phyloP scores from a whole-genome alignment of 495 filamentous ascomycete genomes.

The Penicillium subrubescens region DNA sequence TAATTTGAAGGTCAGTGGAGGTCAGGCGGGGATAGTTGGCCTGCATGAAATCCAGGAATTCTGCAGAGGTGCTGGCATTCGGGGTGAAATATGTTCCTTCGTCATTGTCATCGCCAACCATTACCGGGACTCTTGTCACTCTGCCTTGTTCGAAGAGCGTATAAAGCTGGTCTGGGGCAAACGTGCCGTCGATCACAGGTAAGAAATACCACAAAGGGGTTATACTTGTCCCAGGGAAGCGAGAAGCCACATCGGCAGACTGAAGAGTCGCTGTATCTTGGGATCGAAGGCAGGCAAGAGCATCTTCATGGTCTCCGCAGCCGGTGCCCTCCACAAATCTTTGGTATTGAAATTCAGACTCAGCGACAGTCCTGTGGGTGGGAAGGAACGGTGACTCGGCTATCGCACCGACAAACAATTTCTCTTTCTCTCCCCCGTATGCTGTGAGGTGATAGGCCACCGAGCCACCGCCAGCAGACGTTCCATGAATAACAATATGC shows the following conservation, averaged over 20 bases:
- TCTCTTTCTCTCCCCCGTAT: slow-evolving; percentile 49
- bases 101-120: slow-evolving; percentile 66
- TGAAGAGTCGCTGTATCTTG: not conserved
- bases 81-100: slow-evolving; percentile 62
- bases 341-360: not conserved
- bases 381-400: not conserved
- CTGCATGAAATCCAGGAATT: slow-evolving; percentile 49
- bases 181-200: not conserved
- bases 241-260: not conserved
- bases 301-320: not conserved
- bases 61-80: slow-evolving; percentile 35
- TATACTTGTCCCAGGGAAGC: not conserved
- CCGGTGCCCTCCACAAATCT: not conserved
- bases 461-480: slow-evolving; percentile 63
- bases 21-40: not conserved
- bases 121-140: slow-evolving; percentile 60
- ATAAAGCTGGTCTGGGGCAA: slow-evolving; percentile 33
- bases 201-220: not conserved
- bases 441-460: slow-evolving; percentile 63
- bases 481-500: slow-evolving; percentile 65
- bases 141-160: slow-evolving; percentile 49
- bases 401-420: slow-evolving; percentile 56
- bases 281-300: not conserved
- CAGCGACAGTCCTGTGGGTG: not conserved
- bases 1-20: not conserved